A percentile compares a stretch with the other conserved stretches of the same genome.
phyloP scores from a whole-genome alignment of 169 alveolate genomes.

The Plasmodium billcollinsi region DNA sequence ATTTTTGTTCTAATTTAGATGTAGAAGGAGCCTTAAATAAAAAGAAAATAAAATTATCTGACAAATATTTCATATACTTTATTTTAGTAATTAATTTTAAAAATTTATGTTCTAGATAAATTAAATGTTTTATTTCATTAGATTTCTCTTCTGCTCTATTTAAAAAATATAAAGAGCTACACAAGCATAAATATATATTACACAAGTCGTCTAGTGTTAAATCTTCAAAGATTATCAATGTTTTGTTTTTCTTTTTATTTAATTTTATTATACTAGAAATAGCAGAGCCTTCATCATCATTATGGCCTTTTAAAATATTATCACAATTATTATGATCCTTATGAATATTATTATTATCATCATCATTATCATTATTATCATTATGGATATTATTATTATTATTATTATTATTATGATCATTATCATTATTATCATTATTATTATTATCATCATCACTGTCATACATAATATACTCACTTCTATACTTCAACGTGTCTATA shows the following conservation, averaged over 20 bases:
- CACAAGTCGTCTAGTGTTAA: slow-evolving; percentile 49
- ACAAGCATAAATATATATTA: slow-evolving; percentile 40
- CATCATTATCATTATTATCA: background rate
- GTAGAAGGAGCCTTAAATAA: slow-evolving; percentile 50
- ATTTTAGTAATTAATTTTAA: slow-evolving; percentile 29
- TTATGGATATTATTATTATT: background rate
- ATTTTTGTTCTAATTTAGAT: slow-evolving; percentile 43
- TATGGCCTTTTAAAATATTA: background rate
- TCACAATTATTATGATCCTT: background rate
- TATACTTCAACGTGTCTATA: no score
- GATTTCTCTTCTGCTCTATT: slow-evolving; percentile 59
- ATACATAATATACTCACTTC: no score
- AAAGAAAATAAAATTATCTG: slow-evolving; percentile 56
- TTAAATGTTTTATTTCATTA: slow-evolving; percentile 42
- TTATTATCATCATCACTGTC: no score
- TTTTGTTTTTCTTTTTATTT: slow-evolving; percentile 7
- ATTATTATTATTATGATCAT: background rate
- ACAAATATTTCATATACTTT: slow-evolving; percentile 64
- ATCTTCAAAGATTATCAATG: slow-evolving; percentile 26
- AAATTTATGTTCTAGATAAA: slow-evolving; percentile 46
- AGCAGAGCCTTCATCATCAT: slow-evolving; percentile 13
- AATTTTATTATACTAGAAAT: slow-evolving; percentile 35
- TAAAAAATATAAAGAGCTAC: slow-evolving; percentile 39
- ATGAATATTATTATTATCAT: background rate
- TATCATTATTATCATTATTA: background rate